A percentile compares a stretch with the other conserved stretches of the same genome.
Evolutionary conservation across 176 grass and related monocot species (phyloP).

Genomic region (Pontederia paniculata): DNA sequence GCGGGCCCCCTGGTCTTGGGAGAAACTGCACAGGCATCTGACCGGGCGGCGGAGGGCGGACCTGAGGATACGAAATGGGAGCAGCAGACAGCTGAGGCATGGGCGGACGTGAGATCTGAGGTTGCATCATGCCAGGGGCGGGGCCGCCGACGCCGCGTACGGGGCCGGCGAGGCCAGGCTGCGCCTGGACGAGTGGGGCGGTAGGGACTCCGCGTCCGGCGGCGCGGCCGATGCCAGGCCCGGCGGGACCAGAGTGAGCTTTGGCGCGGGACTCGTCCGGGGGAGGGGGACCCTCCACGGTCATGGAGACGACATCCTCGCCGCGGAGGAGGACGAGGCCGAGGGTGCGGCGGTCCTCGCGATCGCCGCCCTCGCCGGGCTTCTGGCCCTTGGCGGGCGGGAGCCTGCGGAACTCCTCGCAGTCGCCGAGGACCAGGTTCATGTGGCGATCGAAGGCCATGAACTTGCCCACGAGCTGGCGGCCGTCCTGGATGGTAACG

Average conservation of each 20-base stretch:
- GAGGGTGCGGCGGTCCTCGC: constrained; percentile 90
- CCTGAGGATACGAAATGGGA: constrained; percentile 75
- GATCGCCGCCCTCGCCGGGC: constrained; percentile 42
- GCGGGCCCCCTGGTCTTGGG: constrained; percentile 13
- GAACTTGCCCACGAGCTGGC: constrained; percentile 95
- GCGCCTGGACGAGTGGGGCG: constrained; percentile 66
- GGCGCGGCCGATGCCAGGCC: constrained; percentile 60
- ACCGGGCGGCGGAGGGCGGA: constrained; percentile 24
- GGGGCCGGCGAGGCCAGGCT: constrained; percentile 72
- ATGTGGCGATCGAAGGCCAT: constrained; percentile 99
- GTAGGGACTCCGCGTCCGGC: constrained; percentile 60
- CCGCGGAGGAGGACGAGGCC: constrained; percentile 90
- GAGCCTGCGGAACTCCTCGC: constrained; percentile 96
- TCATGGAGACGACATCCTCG: constrained; percentile 96
- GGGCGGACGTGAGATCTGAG: constrained; percentile 80
- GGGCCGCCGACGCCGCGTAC: constrained; percentile 73
- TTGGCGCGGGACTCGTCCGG: constrained; percentile 89
- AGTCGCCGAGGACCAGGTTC: constrained; percentile 97
- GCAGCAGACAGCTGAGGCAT: constrained; percentile 63
- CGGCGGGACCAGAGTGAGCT: constrained; percentile 42
- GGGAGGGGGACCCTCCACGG: constrained; percentile 86
- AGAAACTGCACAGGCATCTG: constrained; percentile 15
- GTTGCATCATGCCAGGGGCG: constrained; percentile 91
- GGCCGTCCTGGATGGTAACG: constrained; percentile 94
- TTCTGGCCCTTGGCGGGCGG: constrained; percentile 77